phyloP scores from a whole-genome alignment of 2,329 filamentous ascomycete genomes.

The Eurotiales sp. region DNA sequence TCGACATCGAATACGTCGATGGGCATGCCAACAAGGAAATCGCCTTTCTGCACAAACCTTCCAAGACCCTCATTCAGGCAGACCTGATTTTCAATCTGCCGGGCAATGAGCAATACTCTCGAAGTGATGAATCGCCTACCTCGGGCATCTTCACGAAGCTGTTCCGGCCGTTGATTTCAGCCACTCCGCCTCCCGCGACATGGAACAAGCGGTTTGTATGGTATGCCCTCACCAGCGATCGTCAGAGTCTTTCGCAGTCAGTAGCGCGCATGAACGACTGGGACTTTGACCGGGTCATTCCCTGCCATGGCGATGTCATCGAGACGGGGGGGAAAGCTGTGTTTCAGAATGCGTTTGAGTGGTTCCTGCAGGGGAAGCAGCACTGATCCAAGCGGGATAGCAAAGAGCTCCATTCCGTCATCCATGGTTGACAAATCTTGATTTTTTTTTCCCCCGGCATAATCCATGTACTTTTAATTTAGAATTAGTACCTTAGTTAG shows the following conservation, averaged over 20 bases:
- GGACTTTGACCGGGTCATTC: slow-evolving; percentile 82
- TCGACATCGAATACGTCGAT: slow-evolving; percentile 79
- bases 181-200: slow-evolving; percentile 54
- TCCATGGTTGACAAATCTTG: no score
- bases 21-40: slow-evolving; percentile 81
- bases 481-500: no score
- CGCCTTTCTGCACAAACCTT: slow-evolving; percentile 78
- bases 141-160: slow-evolving; percentile 60
- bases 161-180: slow-evolving; percentile 54
- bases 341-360: slow-evolving; percentile 74
- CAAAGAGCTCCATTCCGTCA: no score
- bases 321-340: slow-evolving; percentile 69
- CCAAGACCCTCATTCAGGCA: slow-evolving; percentile 76
- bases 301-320: slow-evolving; percentile 90
- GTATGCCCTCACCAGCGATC: slow-evolving; percentile 64
- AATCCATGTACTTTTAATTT: not conserved
- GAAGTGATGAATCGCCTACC: slow-evolving; percentile 50
- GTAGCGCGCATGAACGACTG: slow-evolving; percentile 67
- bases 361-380: slow-evolving; percentile 61
- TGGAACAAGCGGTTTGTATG: slow-evolving; percentile 79
- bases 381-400: no score
- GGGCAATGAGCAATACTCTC: slow-evolving; percentile 75
- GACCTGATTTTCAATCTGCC: slow-evolving; percentile 93
- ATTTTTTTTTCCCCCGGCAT: no score
- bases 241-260: slow-evolving; percentile 66